phyloP scores from a whole-genome alignment of 1,284 basidiomycete genomes.

The Boletus sp. region DNA sequence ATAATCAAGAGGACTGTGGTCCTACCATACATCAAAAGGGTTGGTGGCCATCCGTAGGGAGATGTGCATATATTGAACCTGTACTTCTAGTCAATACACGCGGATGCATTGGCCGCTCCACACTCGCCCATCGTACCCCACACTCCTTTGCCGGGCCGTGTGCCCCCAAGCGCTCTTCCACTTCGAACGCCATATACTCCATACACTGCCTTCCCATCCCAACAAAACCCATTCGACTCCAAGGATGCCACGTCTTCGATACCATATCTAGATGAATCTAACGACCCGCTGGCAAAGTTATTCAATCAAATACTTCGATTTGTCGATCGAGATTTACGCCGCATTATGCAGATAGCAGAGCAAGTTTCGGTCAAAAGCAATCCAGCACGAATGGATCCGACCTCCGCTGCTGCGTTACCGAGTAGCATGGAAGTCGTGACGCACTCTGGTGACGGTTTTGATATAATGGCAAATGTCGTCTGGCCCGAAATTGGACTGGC shows the following conservation, averaged over 20 bases:
- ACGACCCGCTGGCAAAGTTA: slow-evolving; percentile 66
- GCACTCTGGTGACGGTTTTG: slow-evolving; percentile 49
- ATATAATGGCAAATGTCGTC: slow-evolving; percentile 82
- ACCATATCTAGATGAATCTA: slow-evolving; percentile 59
- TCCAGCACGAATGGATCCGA: slow-evolving; percentile 23
- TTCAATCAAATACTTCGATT: slow-evolving; percentile 86
- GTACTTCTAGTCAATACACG: slow-evolving; percentile 62
- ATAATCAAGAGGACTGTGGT: slow-evolving; percentile 73
- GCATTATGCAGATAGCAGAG: slow-evolving; percentile 78
- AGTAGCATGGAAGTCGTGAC: slow-evolving; percentile 1
- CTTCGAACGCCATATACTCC: slow-evolving; percentile 68
- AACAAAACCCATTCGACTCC: slow-evolving; percentile 44
- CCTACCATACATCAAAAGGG: slow-evolving; percentile 74
- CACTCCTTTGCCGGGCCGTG: slow-evolving; percentile 44
- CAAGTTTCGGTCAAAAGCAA: slow-evolving; percentile 53
- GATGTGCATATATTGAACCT: background rate
- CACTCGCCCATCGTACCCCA: slow-evolving; percentile 74
- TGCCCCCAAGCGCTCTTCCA: slow-evolving; percentile 42
- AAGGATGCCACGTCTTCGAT: slow-evolving; percentile 33
- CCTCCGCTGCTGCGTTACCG: slow-evolving; percentile 1
- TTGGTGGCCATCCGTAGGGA: slow-evolving; percentile 29
- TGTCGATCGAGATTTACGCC: slow-evolving; percentile 65
- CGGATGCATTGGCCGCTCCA: slow-evolving; percentile 64
- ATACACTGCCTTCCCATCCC: slow-evolving; percentile 62
- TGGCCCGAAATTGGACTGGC: slow-evolving; percentile 82